Conservation (phyloP, 306 rosid genomes). For the Begonia fuchsioides region DNA sequence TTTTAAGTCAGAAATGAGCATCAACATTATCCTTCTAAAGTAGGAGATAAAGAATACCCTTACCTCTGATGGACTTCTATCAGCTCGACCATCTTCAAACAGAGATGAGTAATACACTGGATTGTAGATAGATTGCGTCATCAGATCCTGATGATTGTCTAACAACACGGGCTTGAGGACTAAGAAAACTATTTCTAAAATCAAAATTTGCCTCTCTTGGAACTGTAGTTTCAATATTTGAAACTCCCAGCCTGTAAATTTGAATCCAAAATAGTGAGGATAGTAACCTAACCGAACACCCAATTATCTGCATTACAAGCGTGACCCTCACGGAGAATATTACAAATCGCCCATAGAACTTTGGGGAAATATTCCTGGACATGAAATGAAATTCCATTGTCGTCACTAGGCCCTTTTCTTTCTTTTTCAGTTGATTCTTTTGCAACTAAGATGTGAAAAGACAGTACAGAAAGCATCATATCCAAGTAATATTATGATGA, state of each 20-base stretch:
- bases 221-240: constrained; percentile 34
- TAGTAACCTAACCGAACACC: constrained; percentile 54
- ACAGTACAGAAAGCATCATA: too few species aligned
- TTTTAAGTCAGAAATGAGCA: too few species aligned
- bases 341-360: constrained; percentile 24
- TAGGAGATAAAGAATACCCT: constrained; percentile 8
- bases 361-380: constrained; percentile 62
- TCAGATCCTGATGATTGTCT: constrained; percentile 58
- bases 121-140: constrained; percentile 80
- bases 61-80: constrained; percentile 40
- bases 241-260: constrained; percentile 85
- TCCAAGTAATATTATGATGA: too few species aligned
- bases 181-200: constrained; percentile 69
- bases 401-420: too few species aligned
- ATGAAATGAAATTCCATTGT: constrained; percentile 1
- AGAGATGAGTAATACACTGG: constrained; percentile 70
- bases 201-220: constrained; percentile 54
- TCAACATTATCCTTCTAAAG: too few species aligned
- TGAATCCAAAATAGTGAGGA: constrained; percentile 89
- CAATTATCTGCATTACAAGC: constrained; percentile 61
- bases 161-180: constrained; percentile 49
- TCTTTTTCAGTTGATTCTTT: neutral
- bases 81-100: constrained; percentile 67
- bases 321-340: constrained; percentile 79
- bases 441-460: neutral